Base-by-base conservation (phyloP, 2,329 filamentous ascomycete genomes). In the Dothistroma pini region DNA sequence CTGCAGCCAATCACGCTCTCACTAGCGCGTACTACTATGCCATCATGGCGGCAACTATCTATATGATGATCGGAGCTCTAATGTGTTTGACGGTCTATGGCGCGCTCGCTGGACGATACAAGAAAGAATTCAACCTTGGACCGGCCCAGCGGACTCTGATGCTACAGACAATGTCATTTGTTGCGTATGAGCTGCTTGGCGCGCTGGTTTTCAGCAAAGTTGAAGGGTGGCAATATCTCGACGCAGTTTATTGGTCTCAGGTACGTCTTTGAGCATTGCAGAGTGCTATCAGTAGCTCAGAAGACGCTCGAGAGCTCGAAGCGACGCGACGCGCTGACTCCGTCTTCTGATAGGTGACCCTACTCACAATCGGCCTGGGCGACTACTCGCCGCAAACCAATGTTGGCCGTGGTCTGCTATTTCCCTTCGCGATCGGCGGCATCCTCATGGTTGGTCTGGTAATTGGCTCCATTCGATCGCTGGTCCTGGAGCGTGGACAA, bases 11-110 rank as follows among this genome's bases (percentile, higher is more conserved):
- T 11, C 79, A 81, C 64, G 78, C 81, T 0, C 71, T 86, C 25
- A 81, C 81, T 0, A 81, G 84, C 65, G 82, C 82, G 7, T 86
- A 81, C 69, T 87, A 86, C 69, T 86, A 86, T 65, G 84, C 78
- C 1, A 80, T 84, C 56, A 83, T 84, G 58, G 84, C 84, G 4
- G 82, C 84, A 2, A 78, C 70, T 0, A 69, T 86, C 2, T 86
- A 86, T 67, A 82, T 83, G 60, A 75, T 85, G 56, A 80, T 86
- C 44, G 78, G 82, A 0, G 76, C 76, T 1, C 70, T 86, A 9
- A 81, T 86, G 79, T 75, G 80, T 32, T 66, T 84, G 9, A 86
- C 84, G 0, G 81, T 84, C 0, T 79, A 79, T 58, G 84, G 84
- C 6, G 84, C 84, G 4, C 79, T 76, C 60, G 78, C 73, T 58